phyloP scores from a whole-genome alignment of 2,329 filamentous ascomycete species.

The Teratosphaeria nubilosa region DNA sequence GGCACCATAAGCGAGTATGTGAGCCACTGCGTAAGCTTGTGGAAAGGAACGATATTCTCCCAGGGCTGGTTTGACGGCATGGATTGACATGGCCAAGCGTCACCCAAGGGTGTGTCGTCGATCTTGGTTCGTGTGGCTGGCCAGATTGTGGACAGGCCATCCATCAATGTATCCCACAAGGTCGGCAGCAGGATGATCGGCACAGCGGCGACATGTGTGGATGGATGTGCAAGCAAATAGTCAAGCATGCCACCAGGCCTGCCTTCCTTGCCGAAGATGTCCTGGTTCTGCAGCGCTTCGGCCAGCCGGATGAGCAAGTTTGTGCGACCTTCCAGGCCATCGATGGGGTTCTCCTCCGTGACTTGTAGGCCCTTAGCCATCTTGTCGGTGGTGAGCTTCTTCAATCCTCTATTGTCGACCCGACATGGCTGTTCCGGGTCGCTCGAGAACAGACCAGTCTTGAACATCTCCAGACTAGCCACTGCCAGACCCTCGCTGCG shows the following conservation, averaged over 20 bases:
- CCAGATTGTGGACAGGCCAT: slow-evolving; percentile 80
- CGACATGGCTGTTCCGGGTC: slow-evolving; percentile 71
- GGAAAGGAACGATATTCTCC: slow-evolving; percentile 81
- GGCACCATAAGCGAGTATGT: slow-evolving; percentile 89
- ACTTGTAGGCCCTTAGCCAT: slow-evolving; percentile 81
- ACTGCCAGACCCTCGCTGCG: slow-evolving; percentile 83
- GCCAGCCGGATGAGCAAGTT: slow-evolving; percentile 67
- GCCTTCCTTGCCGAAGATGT: slow-evolving; percentile 74
- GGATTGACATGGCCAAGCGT: slow-evolving; percentile 82
- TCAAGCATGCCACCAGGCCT: slow-evolving; percentile 93
- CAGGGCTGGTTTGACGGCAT: slow-evolving; percentile 70
- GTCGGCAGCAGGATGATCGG: slow-evolving; percentile 80
- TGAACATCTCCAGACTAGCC: slow-evolving; percentile 82
- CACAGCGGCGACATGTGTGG: slow-evolving; percentile 78
- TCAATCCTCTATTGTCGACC: slow-evolving; percentile 76
- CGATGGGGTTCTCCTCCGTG: slow-evolving; percentile 65
- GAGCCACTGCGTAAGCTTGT: slow-evolving; percentile 92
- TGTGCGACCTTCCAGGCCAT: slow-evolving; percentile 75
- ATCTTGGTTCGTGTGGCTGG: slow-evolving; percentile 75
- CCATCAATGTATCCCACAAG: slow-evolving; percentile 83
- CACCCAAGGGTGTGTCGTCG: slow-evolving; percentile 76
- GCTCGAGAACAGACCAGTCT: slow-evolving; percentile 78
- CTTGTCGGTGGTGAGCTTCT: slow-evolving; percentile 59
- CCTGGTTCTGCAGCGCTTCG: slow-evolving; percentile 65
- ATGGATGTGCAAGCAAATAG: slow-evolving; percentile 83